Evolutionary conservation across 179 eudicot species (phyloP).

Genomic region (Nepenthes alata): DNA sequence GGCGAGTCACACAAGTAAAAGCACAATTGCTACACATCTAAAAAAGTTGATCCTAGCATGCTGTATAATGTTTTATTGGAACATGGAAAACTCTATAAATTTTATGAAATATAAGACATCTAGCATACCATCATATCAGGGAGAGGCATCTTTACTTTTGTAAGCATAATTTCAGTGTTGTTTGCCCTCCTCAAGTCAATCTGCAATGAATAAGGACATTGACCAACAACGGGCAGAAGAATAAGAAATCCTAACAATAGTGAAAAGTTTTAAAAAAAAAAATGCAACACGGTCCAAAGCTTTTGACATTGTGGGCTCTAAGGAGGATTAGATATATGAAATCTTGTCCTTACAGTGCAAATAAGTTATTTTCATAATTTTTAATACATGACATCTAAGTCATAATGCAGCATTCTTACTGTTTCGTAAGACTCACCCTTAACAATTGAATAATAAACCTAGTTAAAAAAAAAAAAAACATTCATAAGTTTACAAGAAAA

Average conservation of each 20-base stretch:
- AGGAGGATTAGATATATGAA: neutral
- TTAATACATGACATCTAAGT: no score
- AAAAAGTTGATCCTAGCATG: no score
- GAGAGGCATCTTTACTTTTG: slow-evolving; percentile 97
- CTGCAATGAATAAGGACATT: slow-evolving; percentile 30
- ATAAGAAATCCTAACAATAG: neutral
- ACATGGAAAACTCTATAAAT: neutral
- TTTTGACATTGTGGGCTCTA: neutral
- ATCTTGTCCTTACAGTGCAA: neutral
- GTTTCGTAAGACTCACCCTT: no score
- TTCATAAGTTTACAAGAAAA: no score
- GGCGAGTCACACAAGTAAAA: no score
- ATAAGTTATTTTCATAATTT: no score
- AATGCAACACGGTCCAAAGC: neutral
- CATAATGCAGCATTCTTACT: no score
- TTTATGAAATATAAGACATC: neutral
- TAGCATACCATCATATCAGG: slow-evolving; percentile 89
- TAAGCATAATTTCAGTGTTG: slow-evolving; percentile 95
- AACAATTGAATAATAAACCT: no score
- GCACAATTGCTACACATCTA: no score
- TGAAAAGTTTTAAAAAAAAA: neutral
- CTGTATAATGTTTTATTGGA: no score
- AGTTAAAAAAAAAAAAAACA: no score
- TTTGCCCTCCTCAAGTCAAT: slow-evolving; percentile 81
- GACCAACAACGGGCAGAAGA: neutral